Percentiles rank a stretch among this genome's conserved stretches.
Evolutionary conservation across 176 grass and related monocot genomes (phyloP).

Genomic region (Miscanthus lutarioriparius): DNA sequence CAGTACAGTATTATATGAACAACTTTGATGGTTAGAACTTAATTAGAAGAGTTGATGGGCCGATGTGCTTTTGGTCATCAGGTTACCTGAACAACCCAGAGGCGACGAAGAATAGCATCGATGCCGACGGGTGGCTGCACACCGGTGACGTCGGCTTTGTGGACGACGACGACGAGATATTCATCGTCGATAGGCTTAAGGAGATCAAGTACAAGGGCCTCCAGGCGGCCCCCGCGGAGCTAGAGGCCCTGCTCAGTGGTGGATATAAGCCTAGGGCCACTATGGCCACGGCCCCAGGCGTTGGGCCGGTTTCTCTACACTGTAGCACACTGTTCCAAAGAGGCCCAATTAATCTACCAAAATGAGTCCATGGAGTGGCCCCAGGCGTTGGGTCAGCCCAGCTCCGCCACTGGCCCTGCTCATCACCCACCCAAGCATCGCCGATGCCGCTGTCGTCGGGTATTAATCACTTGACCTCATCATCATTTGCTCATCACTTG

Average conservation of each 20-base stretch:
- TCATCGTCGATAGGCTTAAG: conserved; percentile 80
- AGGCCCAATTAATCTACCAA: no score
- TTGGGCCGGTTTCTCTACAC: no score
- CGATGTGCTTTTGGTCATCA: conserved; percentile 20
- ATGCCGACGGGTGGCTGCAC: conserved; percentile 66
- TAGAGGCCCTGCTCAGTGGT: conserved; percentile 84
- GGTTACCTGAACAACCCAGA: conserved; percentile 76
- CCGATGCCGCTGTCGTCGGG: conserved; percentile 66
- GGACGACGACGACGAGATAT: conserved; percentile 81
- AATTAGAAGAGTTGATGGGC: background rate
- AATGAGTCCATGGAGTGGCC: no score
- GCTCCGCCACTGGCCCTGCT: no score
- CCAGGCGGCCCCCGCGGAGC: conserved; percentile 72
- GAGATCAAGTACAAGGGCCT: conserved; percentile 84
- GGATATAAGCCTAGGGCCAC: no score
- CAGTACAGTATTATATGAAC: background rate
- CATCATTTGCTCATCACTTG: background rate
- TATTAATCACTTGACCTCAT: conserved; percentile 20
- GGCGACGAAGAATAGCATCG: conserved; percentile 62
- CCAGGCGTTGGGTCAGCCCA: no score
- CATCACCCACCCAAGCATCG: conserved; percentile 62
- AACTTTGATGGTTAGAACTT: background rate
- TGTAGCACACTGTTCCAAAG: no score
- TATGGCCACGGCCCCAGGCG: no score
- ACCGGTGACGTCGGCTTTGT: conserved; percentile 73